These are phyloP conservation scores for Euphrasia arctica DNA, from an alignment of 305 asterid species.

Conservation along the genomic window DNA sequence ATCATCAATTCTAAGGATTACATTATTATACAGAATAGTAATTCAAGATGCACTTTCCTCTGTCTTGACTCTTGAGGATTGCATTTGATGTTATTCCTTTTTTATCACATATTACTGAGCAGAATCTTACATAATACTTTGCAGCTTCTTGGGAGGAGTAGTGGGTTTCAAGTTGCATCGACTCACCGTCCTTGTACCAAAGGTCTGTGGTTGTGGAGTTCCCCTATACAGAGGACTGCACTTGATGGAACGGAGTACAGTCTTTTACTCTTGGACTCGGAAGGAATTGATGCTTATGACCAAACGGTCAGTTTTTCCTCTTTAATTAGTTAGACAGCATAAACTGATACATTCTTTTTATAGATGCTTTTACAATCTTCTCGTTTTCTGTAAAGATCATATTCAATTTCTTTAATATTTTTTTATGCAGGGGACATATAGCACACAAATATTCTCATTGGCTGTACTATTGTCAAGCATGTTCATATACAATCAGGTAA, in stretches of 20 bases:
- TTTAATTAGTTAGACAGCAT: slow-evolving; percentile 19
- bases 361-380: too few relatives aligned
- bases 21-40: too few relatives aligned
- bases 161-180: slow-evolving; percentile 96
- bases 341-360: not conserved
- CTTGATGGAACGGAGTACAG: slow-evolving; percentile 93
- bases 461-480: slow-evolving; percentile 95
- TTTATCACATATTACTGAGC: slow-evolving; percentile 13
- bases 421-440: slow-evolving; percentile 76
- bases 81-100: not conserved
- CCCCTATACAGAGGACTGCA: slow-evolving; percentile 81
- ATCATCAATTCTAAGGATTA: not conserved
- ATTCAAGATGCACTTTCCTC: too few relatives aligned
- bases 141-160: slow-evolving; percentile 97
- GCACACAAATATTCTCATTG: slow-evolving; percentile 94
- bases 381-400: not conserved
- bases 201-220: slow-evolving; percentile 99
- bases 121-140: slow-evolving; percentile 22
- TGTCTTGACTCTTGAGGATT: too few relatives aligned
- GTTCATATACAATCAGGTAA: slow-evolving; percentile 95
- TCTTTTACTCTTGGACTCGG: slow-evolving; percentile 83
- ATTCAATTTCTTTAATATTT: not conserved
- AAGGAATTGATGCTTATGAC: slow-evolving; percentile 98
- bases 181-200: slow-evolving; percentile 97
- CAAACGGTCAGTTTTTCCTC: slow-evolving; percentile 68